Evolutionary conservation across 2,329 filamentous ascomycete genomes (phyloP), one percentile per base, ranked within the genome.

Genomic region (Ceratocystis diversiconidia): DNA sequence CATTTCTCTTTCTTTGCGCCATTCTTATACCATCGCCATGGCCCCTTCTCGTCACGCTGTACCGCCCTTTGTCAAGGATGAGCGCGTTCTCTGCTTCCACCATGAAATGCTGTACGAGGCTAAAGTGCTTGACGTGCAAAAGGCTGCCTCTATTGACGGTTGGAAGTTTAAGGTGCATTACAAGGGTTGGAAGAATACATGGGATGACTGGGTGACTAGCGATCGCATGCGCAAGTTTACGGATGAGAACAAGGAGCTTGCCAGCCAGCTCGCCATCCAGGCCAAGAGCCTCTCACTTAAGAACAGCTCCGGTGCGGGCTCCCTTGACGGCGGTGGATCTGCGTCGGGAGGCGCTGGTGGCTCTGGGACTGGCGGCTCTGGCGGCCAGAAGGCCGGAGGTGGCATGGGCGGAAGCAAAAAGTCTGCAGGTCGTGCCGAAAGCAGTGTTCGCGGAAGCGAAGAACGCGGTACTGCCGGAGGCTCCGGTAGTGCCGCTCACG

Each of bases 181-280:
- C 79, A 97, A 97, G 77, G 94, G 94, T 72, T 99, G 94, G 94
- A 99, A 99, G 80, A 92, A 92, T 75, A 96, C 91, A 82, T 99
- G 94, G 94, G 94, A 99, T 78, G 94, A 99, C 78, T 97, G 92
- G 92, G 94, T 97, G 57, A 85, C 89, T 25, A 86, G 91, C 75
- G 92, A 97, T 74, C 89, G 94, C 70, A 87, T 99, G 68, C 87
- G 92, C 73, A 96, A 96, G 77, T 88, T 92, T 74, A 96, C 87
- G 63, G 90, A 95, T 66, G 94, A 97, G 77, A 96, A 97, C 77
- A 89, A 90, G 73, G 90, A 95, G 73, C 82, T 99, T 46, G 91
- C 92, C 25, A 79, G 80, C 65, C 86, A 88, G 74, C 80, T 92
- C 36, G 82, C 85, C 71, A 82, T 85, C 66, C 86, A 90, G 74